A percentile compares a stretch with the other conserved stretches of the same genome.
Evolutionary conservation across 306 rosid species (phyloP).

Genomic region (Hippophae tibetana): DNA sequence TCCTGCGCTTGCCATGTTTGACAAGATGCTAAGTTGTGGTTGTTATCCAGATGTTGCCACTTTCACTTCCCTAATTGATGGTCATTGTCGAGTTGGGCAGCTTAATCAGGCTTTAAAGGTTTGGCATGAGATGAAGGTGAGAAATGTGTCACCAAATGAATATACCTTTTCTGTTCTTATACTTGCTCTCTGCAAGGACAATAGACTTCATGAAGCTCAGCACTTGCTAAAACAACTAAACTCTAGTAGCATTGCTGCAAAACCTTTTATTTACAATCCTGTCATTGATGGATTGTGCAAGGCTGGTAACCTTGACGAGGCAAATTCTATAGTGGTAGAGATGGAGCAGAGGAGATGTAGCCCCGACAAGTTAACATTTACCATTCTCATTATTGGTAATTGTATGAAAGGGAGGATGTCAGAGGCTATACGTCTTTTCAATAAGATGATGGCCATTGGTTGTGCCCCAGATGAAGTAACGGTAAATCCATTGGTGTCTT

Average conservation of each 20-base stretch:
- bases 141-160: conserved; percentile 39
- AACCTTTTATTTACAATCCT: conserved; percentile 66
- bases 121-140: conserved; percentile 58
- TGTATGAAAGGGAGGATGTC: conserved; percentile 77
- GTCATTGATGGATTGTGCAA: conserved; percentile 80
- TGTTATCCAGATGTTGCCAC: conserved; percentile 59
- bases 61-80: conserved; percentile 60
- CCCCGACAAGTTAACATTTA: conserved; percentile 71
- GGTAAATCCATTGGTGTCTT: conserved; percentile 48
- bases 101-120: conserved; percentile 47
- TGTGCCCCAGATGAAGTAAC: conserved; percentile 67
- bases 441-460: conserved; percentile 61
- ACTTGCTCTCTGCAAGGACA: conserved; percentile 59
- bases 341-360: conserved; percentile 62
- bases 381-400: conserved; percentile 78
- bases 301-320: conserved; percentile 77
- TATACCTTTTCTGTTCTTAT: conserved; percentile 70
- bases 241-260: conserved; percentile 31
- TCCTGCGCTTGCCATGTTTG: conserved; percentile 42
- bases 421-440: conserved; percentile 60
- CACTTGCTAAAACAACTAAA: conserved; percentile 48
- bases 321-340: conserved; percentile 55
- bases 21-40: conserved; percentile 45
- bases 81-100: conserved; percentile 57
- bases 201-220: conserved; percentile 60